Conservation (phyloP, 1,139 yeast species). For the Yamadazyma dendronema region DNA sequence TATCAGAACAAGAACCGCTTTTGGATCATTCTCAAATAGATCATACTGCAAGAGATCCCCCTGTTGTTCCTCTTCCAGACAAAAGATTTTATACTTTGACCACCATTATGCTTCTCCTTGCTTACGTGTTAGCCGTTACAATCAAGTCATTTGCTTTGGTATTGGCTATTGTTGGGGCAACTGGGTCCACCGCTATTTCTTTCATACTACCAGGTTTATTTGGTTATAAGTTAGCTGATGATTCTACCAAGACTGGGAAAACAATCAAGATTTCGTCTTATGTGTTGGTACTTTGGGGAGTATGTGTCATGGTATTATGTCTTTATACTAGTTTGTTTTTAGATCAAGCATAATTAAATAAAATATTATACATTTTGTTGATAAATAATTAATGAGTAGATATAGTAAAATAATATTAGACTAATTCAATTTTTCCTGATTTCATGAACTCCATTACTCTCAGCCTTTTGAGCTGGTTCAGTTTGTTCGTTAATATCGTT, state of each 20-base stretch:
- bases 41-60: slow-evolving; percentile 14
- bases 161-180: slow-evolving; percentile 58
- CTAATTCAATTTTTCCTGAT: not conserved
- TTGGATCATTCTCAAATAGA: slow-evolving; percentile 48
- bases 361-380: slow-evolving; percentile 7
- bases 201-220: slow-evolving; percentile 60
- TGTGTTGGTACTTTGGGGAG: slow-evolving; percentile 41
- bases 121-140: slow-evolving; percentile 45
- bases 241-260: slow-evolving; percentile 22
- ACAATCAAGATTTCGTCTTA: slow-evolving; percentile 28
- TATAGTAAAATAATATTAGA: not conserved
- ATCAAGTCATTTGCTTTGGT: slow-evolving; percentile 55
- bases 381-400: slow-evolving; percentile 1
- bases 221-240: slow-evolving; percentile 45
- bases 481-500: slow-evolving; percentile 3
- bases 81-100: slow-evolving; percentile 50
- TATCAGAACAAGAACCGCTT: slow-evolving; percentile 16
- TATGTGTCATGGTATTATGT: slow-evolving; percentile 40
- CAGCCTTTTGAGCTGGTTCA: slow-evolving; percentile 2
- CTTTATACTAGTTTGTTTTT: slow-evolving; percentile 35
- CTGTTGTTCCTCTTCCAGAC: slow-evolving; percentile 52
- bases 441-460: no score
- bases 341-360: slow-evolving; percentile 11
- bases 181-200: slow-evolving; percentile 60
- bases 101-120: slow-evolving; percentile 36